Percentiles rank a stretch among this genome's conserved stretches.
phyloP scores from a whole-genome alignment of 192 early-diverging fungal genomes.

The Podila verticillata region DNA sequence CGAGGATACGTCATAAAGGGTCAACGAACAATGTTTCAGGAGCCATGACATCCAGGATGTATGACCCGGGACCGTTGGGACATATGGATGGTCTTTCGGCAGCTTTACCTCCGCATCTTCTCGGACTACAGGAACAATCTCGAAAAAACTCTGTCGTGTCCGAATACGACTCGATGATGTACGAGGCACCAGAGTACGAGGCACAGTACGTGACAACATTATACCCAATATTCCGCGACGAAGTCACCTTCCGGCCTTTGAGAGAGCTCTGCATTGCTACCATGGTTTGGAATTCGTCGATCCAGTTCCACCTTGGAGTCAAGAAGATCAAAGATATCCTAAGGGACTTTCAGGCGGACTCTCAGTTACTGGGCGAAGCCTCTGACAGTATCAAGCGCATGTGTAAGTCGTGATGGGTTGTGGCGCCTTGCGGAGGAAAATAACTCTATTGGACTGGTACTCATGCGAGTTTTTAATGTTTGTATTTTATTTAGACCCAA shows the following conservation, averaged over 20 bases:
- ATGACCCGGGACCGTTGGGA: constrained; percentile 3
- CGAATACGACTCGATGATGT: constrained; percentile 42
- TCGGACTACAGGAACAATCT: constrained; percentile 37
- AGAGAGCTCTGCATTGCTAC: constrained; percentile 48
- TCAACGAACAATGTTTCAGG: constrained; percentile 31
- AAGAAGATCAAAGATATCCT: constrained; percentile 49
- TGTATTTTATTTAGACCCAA: constrained; percentile 26
- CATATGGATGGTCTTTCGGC: constrained; percentile 17
- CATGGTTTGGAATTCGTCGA: constrained; percentile 50
- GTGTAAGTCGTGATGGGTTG: constrained; percentile 6
- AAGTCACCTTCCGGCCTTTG: constrained; percentile 40
- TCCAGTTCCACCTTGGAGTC: constrained; percentile 43
- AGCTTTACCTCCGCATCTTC: constrained; percentile 16
- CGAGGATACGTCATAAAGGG: constrained; percentile 35
- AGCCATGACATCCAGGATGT: constrained; percentile 13
- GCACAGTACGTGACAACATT: constrained; percentile 46
- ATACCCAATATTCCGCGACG: constrained; percentile 47
- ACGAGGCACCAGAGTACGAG: constrained; percentile 37
- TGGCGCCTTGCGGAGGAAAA: too few relatives aligned
- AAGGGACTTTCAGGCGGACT: constrained; percentile 39
- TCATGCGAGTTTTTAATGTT: neutral
- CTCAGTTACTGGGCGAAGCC: constrained; percentile 21
- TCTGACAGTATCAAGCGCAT: constrained; percentile 35
- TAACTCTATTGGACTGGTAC: too few relatives aligned
- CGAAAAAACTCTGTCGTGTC: constrained; percentile 48